Evolutionary conservation across 345 rosid genomes (phyloP).

Genomic region (Salix purpurea): DNA sequence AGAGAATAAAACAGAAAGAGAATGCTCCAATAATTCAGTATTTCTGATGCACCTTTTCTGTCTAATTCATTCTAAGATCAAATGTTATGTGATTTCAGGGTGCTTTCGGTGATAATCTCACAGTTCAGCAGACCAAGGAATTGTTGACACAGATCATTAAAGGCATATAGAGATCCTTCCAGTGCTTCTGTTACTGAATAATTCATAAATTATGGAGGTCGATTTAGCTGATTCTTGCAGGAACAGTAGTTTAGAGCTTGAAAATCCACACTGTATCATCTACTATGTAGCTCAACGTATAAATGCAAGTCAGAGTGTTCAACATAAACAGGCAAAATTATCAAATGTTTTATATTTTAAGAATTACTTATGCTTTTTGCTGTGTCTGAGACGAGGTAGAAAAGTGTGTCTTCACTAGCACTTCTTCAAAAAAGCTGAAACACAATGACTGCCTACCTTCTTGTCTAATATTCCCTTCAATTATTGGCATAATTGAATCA

Average conservation of each 20-base stretch:
- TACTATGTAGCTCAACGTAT: neutral
- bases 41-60: neutral
- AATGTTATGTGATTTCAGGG: constrained; percentile 31
- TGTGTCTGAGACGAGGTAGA: neutral
- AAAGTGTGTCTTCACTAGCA: neutral
- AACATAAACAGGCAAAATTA: too few relatives aligned
- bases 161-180: constrained; percentile 17
- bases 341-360: too few relatives aligned
- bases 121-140: constrained; percentile 27
- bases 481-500: too few relatives aligned
- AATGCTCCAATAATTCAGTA: neutral
- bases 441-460: too few relatives aligned
- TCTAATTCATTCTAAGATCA: neutral
- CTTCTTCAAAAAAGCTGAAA: too few relatives aligned
- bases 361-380: neutral
- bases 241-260: neutral
- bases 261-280: neutral
- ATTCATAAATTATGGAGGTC: neutral
- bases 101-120: constrained; percentile 20
- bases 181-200: neutral
- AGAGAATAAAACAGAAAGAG: neutral
- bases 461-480: too few relatives aligned
- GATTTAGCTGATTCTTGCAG: neutral
- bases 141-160: constrained; percentile 40
- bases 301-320: neutral